Base-by-base conservation (phyloP, 306 rosid genomes). In the Canavalia gladiata region DNA sequence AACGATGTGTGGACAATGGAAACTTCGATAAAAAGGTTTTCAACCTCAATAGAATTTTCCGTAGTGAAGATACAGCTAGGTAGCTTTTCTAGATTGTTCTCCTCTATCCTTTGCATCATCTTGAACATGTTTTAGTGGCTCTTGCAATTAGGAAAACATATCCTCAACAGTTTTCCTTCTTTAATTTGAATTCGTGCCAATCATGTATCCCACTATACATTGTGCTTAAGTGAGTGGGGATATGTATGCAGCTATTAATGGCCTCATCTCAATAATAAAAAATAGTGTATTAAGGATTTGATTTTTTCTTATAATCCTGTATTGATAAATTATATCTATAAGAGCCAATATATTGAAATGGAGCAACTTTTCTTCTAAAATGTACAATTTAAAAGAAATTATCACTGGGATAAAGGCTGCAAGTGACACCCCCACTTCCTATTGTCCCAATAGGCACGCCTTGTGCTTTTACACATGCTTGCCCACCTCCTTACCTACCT, bases 351-450 rank as follows among this genome's bases (percentile, higher is more conserved):
- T 47, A 29, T 30, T 46, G 25, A 45, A 68, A 68, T 59, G 18
- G 1, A 59, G 6, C 35, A 6, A 57, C 1, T 5, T 18, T 18
- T 18, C 29, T 13, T 55, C 6, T 2, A 51, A 51, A 11, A 11
- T 51, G 3, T 51, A 13, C 10, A 51, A 51, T 51, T 51, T 51
- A 11, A 4, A 3, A 3, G 12, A 28, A 12, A 11, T 3, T 12
- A 12, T 51, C 3, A 5, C 3, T 66, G 72, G 72, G 11, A 41
- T 34, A 68, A 29, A 43, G 39, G 54, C 28, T 43, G 55, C 56
- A 68, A 68, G 74, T 68, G 58, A 46, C 74, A 68, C 67, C 35
- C 70, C 87, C 82, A 88, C 84, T 85, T 75, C 70, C 39, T 59
- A 49, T 42, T 72, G 87, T 72, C 71, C 45, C 43, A 66, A 1